A percentile compares a stretch with the other conserved stretches of the same genome.
phyloP scores from a whole-genome alignment of 225 moss, liverwort and hornwort genomes.

The Marchantia polymorpha region DNA sequence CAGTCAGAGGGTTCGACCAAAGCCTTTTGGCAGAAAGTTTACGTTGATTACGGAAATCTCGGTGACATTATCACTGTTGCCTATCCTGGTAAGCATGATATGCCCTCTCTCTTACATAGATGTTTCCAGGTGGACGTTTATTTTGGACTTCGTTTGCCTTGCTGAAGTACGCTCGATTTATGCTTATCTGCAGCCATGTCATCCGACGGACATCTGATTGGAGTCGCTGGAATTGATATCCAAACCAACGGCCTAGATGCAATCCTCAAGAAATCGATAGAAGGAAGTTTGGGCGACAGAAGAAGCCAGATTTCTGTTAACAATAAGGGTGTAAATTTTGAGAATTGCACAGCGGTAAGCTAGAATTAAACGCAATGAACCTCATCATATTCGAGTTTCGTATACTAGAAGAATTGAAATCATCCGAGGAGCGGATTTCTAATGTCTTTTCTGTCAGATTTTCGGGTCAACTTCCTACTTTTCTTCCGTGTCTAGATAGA shows the following conservation, averaged over 20 bases:
- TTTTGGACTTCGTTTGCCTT: background rate
- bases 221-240: conserved; percentile 51
- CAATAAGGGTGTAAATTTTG: conserved; percentile 12
- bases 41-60: conserved; percentile 39
- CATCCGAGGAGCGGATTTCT: too few relatives aligned
- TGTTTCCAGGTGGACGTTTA: background rate
- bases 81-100: conserved; percentile 31
- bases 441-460: background rate
- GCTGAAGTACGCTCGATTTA: background rate
- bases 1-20: background rate
- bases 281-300: conserved; percentile 19
- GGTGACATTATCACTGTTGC: conserved; percentile 42
- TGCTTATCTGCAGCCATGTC: conserved; percentile 31
- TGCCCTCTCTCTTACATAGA: background rate
- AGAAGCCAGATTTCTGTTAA: conserved; percentile 12
- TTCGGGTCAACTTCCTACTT: background rate
- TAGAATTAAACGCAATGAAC: background rate
- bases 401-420: too few relatives aligned
- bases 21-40: conserved; percentile 37
- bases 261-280: conserved; percentile 24
- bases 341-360: conserved; percentile 36
- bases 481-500: too few relatives aligned
- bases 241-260: conserved; percentile 28
- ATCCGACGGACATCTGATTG: conserved; percentile 34
- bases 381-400: too few relatives aligned